Base-by-base conservation (phyloP, 2,329 filamentous ascomycete genomes). In the Lasiodiplodia hormozganensis region DNA sequence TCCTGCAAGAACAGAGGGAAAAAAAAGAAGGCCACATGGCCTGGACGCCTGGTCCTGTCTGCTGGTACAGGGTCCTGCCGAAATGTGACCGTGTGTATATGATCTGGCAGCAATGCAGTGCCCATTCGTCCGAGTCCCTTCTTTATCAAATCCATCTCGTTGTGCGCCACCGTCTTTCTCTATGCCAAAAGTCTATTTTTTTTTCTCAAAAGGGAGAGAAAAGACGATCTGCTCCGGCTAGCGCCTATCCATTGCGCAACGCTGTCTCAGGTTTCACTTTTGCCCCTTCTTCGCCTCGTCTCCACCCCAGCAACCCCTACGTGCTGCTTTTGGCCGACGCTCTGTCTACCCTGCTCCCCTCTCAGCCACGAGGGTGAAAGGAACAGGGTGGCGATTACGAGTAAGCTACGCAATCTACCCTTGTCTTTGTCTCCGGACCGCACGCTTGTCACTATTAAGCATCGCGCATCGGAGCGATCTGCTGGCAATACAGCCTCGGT, bases 311-410 rank as follows among this genome's bases (percentile, higher is more conserved):
- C 18, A 34, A 10, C 60, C 60, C 60, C 60, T 64, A 64, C 31
- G 8, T 34, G 31, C 60, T 31, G 8, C 28, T 51, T 62, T 25
- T 18, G 28, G 60, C 23, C 60, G 51, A 64, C 43, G 60, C 60
- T 64, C 60, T 52, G 60, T 64, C 8, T 64, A 31, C 58, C 28
- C 43, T 62, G 58, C 43, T 62, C 40, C 58, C 58, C 60, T 64
- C 25, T 36, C 47, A 36, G 47, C 60, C 60, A 64, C 60, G 60
- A 64, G 47, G 43, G 40, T n/a, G n/a, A 18, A 18, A 31, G 54
- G 21, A 14, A 57, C 10, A 57, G n/a, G 18, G 21, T 34, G 36
- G n/a, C 34, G 47, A 52, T 64, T 25, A 34, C 23, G 21, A 64
- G 16, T 47, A 64, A 14, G 14, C 43, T n/a, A 38, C 60, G 60